These are phyloP conservation scores for Gossypium laxum DNA, from an alignment of 441 rosid genomes.

Conservation along the genomic window DNA sequence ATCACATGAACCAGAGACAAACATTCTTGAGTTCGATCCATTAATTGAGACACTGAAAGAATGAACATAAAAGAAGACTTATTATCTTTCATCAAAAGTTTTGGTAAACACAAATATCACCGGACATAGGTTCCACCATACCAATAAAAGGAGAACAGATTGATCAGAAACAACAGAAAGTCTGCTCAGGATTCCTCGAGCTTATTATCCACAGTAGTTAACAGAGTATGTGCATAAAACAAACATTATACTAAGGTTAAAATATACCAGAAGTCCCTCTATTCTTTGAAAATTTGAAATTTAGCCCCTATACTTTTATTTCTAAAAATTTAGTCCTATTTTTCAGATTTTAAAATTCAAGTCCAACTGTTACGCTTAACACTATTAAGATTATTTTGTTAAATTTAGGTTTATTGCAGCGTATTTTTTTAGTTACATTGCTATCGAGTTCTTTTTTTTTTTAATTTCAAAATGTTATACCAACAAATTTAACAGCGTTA, in stretches of 20 bases:
- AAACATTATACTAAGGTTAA: neutral
- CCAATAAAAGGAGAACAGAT: neutral
- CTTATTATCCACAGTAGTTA: neutral
- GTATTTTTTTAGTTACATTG: too few relatives aligned
- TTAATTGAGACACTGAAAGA: conserved; percentile 71
- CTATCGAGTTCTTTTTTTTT: too few relatives aligned
- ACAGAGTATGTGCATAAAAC: neutral
- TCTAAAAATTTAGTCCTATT: too few relatives aligned
- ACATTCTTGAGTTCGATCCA: conserved; percentile 59
- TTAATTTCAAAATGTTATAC: too few relatives aligned
- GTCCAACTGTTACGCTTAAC: too few relatives aligned
- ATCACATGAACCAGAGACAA: conserved; percentile 94
- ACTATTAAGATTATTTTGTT: too few relatives aligned
- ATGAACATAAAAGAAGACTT: conserved; percentile 11
- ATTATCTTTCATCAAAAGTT: neutral
- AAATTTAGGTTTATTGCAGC: too few relatives aligned
- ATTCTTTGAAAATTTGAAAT: too few relatives aligned
- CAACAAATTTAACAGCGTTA: too few relatives aligned
- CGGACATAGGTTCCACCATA: neutral
- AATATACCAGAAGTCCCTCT: too few relatives aligned
- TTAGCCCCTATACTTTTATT: too few relatives aligned
- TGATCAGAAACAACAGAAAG: neutral
- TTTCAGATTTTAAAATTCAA: too few relatives aligned
- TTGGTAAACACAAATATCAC: conserved; percentile 6
- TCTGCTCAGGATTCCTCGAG: neutral